Conservation (phyloP, 108 stramenopile genomes). For the Cyclotella baltica region DNA sequence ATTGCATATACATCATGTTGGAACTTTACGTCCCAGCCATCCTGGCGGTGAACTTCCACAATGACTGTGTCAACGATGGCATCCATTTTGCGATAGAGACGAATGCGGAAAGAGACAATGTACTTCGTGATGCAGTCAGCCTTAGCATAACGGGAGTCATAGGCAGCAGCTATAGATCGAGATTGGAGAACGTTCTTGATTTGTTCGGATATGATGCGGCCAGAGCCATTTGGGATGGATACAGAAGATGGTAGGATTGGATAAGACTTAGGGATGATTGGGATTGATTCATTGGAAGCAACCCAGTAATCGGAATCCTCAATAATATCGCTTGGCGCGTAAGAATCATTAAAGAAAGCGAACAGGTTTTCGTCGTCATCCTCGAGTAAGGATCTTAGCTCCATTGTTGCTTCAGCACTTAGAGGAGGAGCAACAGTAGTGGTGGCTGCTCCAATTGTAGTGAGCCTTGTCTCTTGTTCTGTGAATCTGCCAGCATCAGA, state of each 20-base stretch:
- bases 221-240: conserved; percentile 52
- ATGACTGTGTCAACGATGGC: conserved; percentile 64
- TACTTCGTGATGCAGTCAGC: conserved; percentile 62
- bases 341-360: background rate
- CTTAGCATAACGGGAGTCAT: conserved; percentile 64
- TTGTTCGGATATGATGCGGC: conserved; percentile 46
- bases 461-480: background rate
- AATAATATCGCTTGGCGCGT: background rate
- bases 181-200: conserved; percentile 63
- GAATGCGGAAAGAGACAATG: conserved; percentile 73
- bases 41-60: conserved; percentile 80
- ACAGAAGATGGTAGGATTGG: conserved; percentile 68
- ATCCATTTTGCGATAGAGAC: conserved; percentile 64
- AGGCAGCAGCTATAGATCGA: conserved; percentile 70
- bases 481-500: background rate
- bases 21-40: conserved; percentile 60
- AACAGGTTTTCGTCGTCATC: conserved; percentile 8
- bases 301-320: conserved; percentile 3
- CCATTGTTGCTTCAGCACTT: too few relatives aligned
- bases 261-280: conserved; percentile 60
- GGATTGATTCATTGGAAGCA: conserved; percentile 25
- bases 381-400: background rate
- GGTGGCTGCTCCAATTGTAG: too few relatives aligned
- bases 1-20: conserved; percentile 65
- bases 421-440: background rate